These are phyloP conservation scores for Kazachstania africana DNA, from an alignment of 805 yeast species.

Conservation along the genomic window DNA sequence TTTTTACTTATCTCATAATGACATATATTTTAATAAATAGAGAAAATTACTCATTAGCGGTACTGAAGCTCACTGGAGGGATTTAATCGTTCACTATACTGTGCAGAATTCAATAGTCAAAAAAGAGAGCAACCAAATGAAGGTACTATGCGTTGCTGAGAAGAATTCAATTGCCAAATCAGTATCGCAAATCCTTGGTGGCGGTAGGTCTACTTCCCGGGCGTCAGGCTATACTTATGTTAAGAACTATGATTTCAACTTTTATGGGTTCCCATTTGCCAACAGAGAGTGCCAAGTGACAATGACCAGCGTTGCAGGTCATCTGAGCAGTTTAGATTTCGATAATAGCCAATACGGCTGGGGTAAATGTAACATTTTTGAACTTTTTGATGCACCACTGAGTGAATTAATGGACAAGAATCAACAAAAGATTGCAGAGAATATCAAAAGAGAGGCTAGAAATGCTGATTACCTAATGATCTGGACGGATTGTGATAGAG, in stretches of 20 bases:
- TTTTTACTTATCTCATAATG: too few relatives aligned
- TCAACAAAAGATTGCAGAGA: slow-evolving; percentile 41
- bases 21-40: too few relatives aligned
- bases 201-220: slow-evolving; percentile 45
- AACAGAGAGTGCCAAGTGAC: slow-evolving; percentile 65
- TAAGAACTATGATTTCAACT: slow-evolving; percentile 69
- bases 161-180: slow-evolving; percentile 90
- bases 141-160: slow-evolving; percentile 88
- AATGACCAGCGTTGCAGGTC: slow-evolving; percentile 91
- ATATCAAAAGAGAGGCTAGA: slow-evolving; percentile 57
- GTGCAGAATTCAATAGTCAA: too few relatives aligned
- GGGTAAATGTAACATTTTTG: slow-evolving; percentile 54
- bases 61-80: too few relatives aligned
- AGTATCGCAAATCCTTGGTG: slow-evolving; percentile 56
- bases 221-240: slow-evolving; percentile 48
- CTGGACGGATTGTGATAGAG: slow-evolving; percentile 98
- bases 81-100: too few relatives aligned
- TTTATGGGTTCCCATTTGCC: slow-evolving; percentile 41
- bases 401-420: slow-evolving; percentile 31
- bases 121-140: slow-evolving; percentile 37
- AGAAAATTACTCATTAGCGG: too few relatives aligned
- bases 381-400: slow-evolving; percentile 62
- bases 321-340: slow-evolving; percentile 56
- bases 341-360: slow-evolving; percentile 37
- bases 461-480: slow-evolving; percentile 59